phyloP scores from a whole-genome alignment of 768 basidiomycete species.

The Coprinopsis marcescibilis region DNA sequence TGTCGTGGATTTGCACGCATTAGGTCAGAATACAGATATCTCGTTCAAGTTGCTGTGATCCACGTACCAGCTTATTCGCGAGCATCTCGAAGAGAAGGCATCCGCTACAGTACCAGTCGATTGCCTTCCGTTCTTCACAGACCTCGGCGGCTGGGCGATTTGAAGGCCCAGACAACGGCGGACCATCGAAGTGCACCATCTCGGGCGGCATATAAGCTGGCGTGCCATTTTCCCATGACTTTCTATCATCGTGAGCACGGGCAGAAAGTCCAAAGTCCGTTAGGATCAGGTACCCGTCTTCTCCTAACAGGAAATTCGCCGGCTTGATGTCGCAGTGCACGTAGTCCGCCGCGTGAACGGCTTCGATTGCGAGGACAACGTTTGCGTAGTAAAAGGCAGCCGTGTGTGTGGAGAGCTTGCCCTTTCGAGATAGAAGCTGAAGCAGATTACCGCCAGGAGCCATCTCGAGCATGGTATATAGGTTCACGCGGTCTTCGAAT shows the following conservation, averaged over 20 bases:
- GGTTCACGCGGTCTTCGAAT: constrained; percentile 40
- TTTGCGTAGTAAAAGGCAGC: constrained; percentile 52
- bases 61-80: constrained; percentile 27
- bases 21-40: background rate
- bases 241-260: constrained; percentile 15
- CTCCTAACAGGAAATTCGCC: constrained; percentile 52
- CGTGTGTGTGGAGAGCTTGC: constrained; percentile 2
- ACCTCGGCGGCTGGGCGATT: no score
- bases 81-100: constrained; percentile 55
- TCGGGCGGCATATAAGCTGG: constrained; percentile 49
- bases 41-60: constrained; percentile 1
- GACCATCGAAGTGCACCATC: no score
- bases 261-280: constrained; percentile 46
- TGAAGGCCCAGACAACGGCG: no score
- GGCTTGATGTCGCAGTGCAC: constrained; percentile 70
- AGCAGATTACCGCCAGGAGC: constrained; percentile 40
- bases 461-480: constrained; percentile 49
- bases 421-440: constrained; percentile 28
- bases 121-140: constrained; percentile 63
- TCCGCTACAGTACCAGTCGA: constrained; percentile 40
- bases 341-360: constrained; percentile 54
- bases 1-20: background rate
- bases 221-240: constrained; percentile 39
- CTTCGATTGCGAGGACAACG: constrained; percentile 35
- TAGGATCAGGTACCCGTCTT: constrained; percentile 49